Conservation (phyloP, 139 green algal species). For the Pseudopediastrum boryanum region DNA sequence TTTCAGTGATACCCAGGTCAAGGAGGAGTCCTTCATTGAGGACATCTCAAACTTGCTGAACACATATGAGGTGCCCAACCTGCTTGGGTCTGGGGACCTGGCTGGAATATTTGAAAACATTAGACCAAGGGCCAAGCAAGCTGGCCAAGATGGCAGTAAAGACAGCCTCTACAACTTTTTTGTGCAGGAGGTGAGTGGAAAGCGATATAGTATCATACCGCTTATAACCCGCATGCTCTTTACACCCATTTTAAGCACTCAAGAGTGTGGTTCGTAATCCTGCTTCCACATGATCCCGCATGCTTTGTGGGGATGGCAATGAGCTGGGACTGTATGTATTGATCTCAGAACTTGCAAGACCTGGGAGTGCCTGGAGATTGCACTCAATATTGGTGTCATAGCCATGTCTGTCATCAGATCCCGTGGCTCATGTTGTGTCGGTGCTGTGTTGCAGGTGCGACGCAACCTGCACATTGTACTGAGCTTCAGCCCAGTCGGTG, state of each 20-base stretch:
- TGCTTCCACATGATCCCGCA: too few relatives aligned
- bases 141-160: constrained; percentile 60
- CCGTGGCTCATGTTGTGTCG: background rate
- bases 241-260: too few relatives aligned
- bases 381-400: background rate
- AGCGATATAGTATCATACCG: background rate
- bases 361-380: too few relatives aligned
- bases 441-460: constrained; percentile 43
- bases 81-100: constrained; percentile 61
- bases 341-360: too few relatives aligned
- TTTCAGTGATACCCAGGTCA: constrained; percentile 83
- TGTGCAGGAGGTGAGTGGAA: constrained; percentile 59
- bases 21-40: constrained; percentile 77
- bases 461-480: constrained; percentile 80
- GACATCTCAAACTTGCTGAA: constrained; percentile 87
- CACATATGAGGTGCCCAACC: constrained; percentile 81
- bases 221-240: too few relatives aligned
- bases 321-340: too few relatives aligned
- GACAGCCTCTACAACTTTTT: constrained; percentile 81
- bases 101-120: constrained; percentile 69
- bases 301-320: too few relatives aligned
- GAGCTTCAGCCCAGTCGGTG: constrained; percentile 71
- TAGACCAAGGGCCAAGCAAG: constrained; percentile 60
- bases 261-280: too few relatives aligned
- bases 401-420: constrained; percentile 4